Conservation (phyloP, 768 basidiomycete species). For the Cystofilobasidium bisporidii region DNA sequence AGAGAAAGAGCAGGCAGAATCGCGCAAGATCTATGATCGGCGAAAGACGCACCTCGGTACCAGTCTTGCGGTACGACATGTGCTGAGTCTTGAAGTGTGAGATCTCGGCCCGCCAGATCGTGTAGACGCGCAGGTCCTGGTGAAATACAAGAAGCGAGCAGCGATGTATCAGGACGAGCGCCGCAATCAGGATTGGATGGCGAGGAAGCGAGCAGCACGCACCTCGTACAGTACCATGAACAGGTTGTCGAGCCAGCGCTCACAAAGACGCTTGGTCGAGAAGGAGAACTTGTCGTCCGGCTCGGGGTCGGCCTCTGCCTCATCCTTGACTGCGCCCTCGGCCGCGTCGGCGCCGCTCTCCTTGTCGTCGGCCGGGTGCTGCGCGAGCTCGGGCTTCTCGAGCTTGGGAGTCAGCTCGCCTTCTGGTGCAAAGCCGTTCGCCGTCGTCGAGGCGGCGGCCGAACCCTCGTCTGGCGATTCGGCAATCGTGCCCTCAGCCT, state of each 20-base stretch:
- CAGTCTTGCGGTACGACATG: constrained; percentile 93
- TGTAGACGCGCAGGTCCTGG: constrained; percentile 93
- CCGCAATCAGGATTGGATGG: too few relatives aligned
- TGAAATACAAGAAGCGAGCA: too few relatives aligned
- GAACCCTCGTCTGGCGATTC: constrained; percentile 36
- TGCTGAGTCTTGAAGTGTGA: constrained; percentile 99
- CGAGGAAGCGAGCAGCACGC: too few relatives aligned
- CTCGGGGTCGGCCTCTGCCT: constrained; percentile 30
- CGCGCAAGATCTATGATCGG: too few relatives aligned
- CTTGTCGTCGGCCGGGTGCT: constrained; percentile 23
- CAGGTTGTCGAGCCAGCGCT: constrained; percentile 93
- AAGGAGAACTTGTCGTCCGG: constrained; percentile 65
- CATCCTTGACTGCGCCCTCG: constrained; percentile 19
- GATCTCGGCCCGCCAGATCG: constrained; percentile 95
- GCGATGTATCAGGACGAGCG: not conserved
- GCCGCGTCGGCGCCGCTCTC: constrained; percentile 26
- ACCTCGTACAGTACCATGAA: constrained; percentile 99
- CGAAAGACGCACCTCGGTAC: constrained; percentile 50
- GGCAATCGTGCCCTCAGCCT: constrained; percentile 42
- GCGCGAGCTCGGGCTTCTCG: constrained; percentile 37
- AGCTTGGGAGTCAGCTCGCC: constrained; percentile 34
- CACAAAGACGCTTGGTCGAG: constrained; percentile 91
- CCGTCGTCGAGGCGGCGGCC: constrained; percentile 11
- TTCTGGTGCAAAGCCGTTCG: constrained; percentile 27
- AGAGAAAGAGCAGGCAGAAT: not conserved